Evolutionary conservation across 768 basidiomycete genomes (phyloP), one percentile per base, ranked within the genome.

Genomic region (Pisolithus sp.): DNA sequence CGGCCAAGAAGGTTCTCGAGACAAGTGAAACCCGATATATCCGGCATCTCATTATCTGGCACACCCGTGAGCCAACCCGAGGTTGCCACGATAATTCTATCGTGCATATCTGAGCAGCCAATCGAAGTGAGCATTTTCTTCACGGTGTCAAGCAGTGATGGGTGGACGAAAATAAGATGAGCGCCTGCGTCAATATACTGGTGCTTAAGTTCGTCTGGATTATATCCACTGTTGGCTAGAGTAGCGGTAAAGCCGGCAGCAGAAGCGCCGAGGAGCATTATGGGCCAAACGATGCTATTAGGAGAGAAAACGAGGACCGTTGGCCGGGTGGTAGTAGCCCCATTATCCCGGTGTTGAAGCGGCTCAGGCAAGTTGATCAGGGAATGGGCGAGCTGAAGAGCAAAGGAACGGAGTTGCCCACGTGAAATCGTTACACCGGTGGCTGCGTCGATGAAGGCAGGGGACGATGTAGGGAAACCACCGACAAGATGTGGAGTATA

Each of bases 181-280:
- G 92, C 85, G 3, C 76, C 68, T 48, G 83, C 83, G 60, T 93
- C 82, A 10, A 56, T 67, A 52, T 86, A 83, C 63, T 94, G 92
- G 64, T 81, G 81, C 0, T 72, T 74, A 0, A 93, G 76, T 61
- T 94, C 92, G 7, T 69, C 62, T 3, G 81, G 63, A 4, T 81
- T 85, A 59, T 89, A 92, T 0, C 74, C 73, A 52, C 77, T 81
- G 63, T 91, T 93, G 13, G 86, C 86, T 12, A 88, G 79, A 0
- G 89, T 87, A 46, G 79, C 77, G 41, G 79, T 69, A 15, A 88
- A 61, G 3, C 86, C 87, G 0, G 83, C 85, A 0, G 89, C 84
- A 40, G 84, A 71, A 62, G 68, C 65, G 46, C 65, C 53, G n/a
- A 71, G 67, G 6, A 81, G 51, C 44, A 76, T 64, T 50, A 80